Evolutionary conservation across 2,329 filamentous ascomycete genomes (phyloP).

Genomic region (Trichoderma sp.): DNA sequence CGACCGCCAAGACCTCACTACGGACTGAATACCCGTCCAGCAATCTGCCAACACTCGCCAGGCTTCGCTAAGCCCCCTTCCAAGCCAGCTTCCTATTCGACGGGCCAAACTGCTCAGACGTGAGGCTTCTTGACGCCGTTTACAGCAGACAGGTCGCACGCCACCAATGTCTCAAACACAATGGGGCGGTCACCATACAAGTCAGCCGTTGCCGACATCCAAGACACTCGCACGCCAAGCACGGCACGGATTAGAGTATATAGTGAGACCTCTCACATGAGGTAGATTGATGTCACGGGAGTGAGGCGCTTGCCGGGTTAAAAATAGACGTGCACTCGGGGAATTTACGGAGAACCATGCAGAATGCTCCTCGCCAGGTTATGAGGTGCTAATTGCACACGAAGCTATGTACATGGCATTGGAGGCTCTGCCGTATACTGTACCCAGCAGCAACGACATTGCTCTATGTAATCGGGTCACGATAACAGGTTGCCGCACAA

Average conservation of each 20-base stretch:
- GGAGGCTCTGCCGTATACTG: neutral
- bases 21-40: neutral
- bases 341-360: neutral
- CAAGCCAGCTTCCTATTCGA: neutral
- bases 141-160: neutral
- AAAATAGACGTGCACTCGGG: neutral
- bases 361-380: neutral
- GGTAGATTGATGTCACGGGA: neutral
- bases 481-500: neutral
- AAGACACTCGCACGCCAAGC: neutral
- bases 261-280: too few species aligned
- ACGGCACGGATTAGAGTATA: neutral
- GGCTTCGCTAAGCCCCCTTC: neutral
- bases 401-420: neutral
- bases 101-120: neutral
- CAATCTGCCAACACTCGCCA: neutral
- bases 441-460: neutral
- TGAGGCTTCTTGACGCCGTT: neutral
- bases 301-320: neutral
- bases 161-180: neutral
- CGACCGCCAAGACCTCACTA: neutral
- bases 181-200: neutral
- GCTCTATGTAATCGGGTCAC: neutral
- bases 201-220: neutral
- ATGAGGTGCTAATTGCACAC: neutral